A percentile compares a stretch with the other conserved stretches of the same genome.
phyloP scores from a whole-genome alignment of 176 grass and related monocot species.

The Ensete glaucum region DNA sequence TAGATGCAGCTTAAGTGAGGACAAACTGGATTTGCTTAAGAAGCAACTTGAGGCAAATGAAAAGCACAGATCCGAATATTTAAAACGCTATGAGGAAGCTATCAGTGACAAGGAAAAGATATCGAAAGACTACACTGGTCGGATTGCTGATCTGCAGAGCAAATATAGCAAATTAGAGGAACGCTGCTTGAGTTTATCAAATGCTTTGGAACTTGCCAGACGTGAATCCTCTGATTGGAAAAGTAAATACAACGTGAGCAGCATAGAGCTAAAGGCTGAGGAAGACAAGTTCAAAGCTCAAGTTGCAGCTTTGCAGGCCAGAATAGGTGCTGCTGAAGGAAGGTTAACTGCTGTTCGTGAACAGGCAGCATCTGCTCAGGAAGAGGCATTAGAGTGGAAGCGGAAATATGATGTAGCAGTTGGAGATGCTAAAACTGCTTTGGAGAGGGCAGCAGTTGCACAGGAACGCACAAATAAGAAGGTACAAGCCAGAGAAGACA shows the following conservation, averaged over 20 bases:
- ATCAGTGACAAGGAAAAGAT: conserved; percentile 91
- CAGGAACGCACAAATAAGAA: conserved; percentile 91
- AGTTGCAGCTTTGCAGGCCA: conserved; percentile 63
- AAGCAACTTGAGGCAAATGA: conserved; percentile 87
- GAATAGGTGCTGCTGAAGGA: conserved; percentile 74
- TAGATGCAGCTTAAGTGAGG: conserved; percentile 81
- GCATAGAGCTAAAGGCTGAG: conserved; percentile 63
- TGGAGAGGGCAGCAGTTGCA: conserved; percentile 85
- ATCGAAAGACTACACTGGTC: conserved; percentile 67
- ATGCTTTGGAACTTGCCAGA: conserved; percentile 58
- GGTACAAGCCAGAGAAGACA: conserved; percentile 89
- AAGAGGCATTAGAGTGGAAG: conserved; percentile 97
- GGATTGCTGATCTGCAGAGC: conserved; percentile 60
- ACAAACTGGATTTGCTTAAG: conserved; percentile 63
- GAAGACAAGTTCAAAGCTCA: conserved; percentile 75
- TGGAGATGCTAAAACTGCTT: conserved; percentile 63
- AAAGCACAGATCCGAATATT: conserved; percentile 64
- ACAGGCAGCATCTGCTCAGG: conserved; percentile 84
- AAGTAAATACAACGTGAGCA: conserved; percentile 49
- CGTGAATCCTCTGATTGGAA: conserved; percentile 71
- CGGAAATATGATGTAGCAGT: conserved; percentile 77
- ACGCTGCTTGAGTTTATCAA: conserved; percentile 48
- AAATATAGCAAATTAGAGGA: conserved; percentile 91
- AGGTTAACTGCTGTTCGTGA: conserved; percentile 82
- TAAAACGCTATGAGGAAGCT: conserved; percentile 81